Evolutionary conservation across 2,329 filamentous ascomycete species (phyloP), one percentile per base, ranked within the genome.

Genomic region (Macrophomina pseudophaseolina): DNA sequence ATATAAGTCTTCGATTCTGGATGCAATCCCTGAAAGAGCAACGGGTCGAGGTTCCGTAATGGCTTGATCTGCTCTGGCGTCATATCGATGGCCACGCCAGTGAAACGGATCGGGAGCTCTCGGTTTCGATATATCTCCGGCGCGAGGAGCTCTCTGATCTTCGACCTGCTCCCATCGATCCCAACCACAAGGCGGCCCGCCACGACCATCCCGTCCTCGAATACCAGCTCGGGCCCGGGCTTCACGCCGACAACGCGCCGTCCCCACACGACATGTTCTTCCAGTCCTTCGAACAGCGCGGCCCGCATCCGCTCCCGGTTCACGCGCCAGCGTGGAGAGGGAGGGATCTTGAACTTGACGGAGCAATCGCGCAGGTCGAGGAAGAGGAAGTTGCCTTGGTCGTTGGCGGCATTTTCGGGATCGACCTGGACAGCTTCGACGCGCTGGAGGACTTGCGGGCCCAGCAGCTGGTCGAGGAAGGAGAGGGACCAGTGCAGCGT

Each of bases 81-180:
- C 67, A 83, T 73, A 59, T 78, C 72, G 0, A 79, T 71, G 4
- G 77, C 74, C 1, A 76, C 76, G 5, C 81, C 81, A 23, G 80
- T 69, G 59, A 83, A 70, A 23, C 76, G 75, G 12, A 80, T 74
- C 0, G 80, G 78, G 1, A 84, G 71, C 42, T 78, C 42, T 18
- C 14, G 5, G 44, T 63, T 63, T 7, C 71, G 73, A 62, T 76
- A 72, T 1, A 70, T 72, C 2, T 76, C 70, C 3, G 75, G 75
- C 2, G 74, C 68, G 14, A 82, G 72, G 32, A 76, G 71, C 53
- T 73, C 73, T 8, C 80, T 73, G n/a, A 74, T 78, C 33, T 68
- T 70, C n/a, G 78, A 80, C 67, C 76, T 78, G 63, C 71, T 75
- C 4, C 80, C 80, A 56, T 83, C 80, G 11, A 77, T 75, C n/a